These are phyloP conservation scores for Suillus fuscotomentosus DNA, from an alignment of 768 basidiomycete genomes.

Conservation along the genomic window DNA sequence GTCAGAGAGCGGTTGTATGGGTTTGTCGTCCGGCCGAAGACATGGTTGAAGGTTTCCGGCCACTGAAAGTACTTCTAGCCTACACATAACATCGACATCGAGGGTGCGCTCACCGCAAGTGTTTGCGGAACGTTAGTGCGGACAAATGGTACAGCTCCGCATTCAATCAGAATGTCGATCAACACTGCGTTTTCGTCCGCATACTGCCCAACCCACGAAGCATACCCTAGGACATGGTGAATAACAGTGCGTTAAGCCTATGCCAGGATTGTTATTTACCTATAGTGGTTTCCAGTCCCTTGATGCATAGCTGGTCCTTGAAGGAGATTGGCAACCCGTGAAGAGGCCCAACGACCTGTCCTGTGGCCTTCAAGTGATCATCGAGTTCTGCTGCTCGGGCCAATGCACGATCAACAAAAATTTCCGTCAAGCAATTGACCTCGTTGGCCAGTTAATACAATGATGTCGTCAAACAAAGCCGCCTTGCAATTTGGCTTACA, in stretches of 20 bases:
- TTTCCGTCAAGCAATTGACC: constrained; percentile 83
- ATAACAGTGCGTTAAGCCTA: background rate
- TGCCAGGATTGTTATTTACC: constrained; percentile 32
- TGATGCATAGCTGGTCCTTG: constrained; percentile 71
- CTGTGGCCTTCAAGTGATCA: constrained; percentile 55
- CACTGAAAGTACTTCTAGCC: constrained; percentile 42
- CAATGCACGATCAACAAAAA: constrained; percentile 72
- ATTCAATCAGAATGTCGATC: constrained; percentile 60
- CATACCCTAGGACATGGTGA: constrained; percentile 49
- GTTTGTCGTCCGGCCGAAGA: constrained; percentile 79
- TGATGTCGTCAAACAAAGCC: background rate
- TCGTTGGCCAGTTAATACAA: constrained; percentile 23
- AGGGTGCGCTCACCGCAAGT: constrained; percentile 49
- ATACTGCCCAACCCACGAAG: constrained; percentile 64
- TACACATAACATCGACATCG: background rate
- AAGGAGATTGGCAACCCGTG: constrained; percentile 75
- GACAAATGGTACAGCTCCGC: constrained; percentile 71
- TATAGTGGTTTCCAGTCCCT: constrained; percentile 69
- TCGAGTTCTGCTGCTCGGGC: constrained; percentile 66
- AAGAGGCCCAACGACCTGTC: constrained; percentile 64
- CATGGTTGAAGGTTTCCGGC: constrained; percentile 73
- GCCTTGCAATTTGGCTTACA: constrained; percentile 34
- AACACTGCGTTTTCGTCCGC: constrained; percentile 60
- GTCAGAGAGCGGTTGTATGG: constrained; percentile 73
- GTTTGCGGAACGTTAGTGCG: constrained; percentile 80